Evolutionary conservation across 106 monocot genomes (phyloP).

Genomic region (Phalaenopsis equestris): DNA sequence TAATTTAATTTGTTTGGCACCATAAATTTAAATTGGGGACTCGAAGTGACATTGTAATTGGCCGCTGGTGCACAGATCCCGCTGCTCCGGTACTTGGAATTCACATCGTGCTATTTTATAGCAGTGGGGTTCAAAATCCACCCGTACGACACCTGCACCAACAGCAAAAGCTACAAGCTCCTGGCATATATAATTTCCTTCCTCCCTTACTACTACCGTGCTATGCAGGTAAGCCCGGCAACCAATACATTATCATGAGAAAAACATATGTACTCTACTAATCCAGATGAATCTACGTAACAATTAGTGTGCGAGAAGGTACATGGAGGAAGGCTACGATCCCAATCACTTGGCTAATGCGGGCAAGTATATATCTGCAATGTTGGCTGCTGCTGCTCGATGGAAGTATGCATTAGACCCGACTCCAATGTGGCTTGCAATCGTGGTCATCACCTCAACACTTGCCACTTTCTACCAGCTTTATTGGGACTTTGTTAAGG

Average conservation of each 20-base stretch:
- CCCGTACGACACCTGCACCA: conserved; percentile 60
- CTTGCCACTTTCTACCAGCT: conserved; percentile 77
- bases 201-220: conserved; percentile 94
- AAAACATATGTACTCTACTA: neutral
- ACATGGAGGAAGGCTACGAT: conserved; percentile 86
- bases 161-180: conserved; percentile 56
- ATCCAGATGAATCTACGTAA: neutral
- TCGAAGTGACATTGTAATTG: too few relatives aligned
- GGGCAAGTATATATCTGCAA: conserved; percentile 89
- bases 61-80: conserved; percentile 45
- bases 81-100: conserved; percentile 82
- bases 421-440: conserved; percentile 40
- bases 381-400: conserved; percentile 73
- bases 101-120: conserved; percentile 81
- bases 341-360: conserved; percentile 77
- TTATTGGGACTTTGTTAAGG: conserved; percentile 98
- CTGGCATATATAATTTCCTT: conserved; percentile 76
- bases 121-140: conserved; percentile 38
- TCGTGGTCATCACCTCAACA: conserved; percentile 47
- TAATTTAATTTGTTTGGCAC: too few relatives aligned
- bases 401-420: conserved; percentile 66
- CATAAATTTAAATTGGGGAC: too few relatives aligned
- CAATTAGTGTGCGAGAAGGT: conserved; percentile 68
- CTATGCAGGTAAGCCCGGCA: conserved; percentile 65
- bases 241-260: too few relatives aligned